A percentile compares a stretch with the other conserved stretches of the same genome.
phyloP scores from a whole-genome alignment of 352 stramenopile genomes.

The Phytophthora pini region DNA sequence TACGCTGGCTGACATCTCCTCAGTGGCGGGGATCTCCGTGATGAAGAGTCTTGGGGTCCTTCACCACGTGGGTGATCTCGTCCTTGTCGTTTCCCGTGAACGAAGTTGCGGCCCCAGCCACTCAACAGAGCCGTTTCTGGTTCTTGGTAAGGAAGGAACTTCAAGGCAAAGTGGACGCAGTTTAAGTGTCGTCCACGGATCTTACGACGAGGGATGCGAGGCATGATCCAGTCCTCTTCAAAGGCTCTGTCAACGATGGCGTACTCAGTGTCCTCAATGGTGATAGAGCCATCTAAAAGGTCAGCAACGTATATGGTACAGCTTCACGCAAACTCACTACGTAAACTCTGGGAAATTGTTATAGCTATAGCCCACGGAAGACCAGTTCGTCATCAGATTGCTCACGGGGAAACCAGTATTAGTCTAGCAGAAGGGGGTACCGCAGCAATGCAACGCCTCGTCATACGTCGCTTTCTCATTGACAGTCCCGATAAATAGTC shows the following conservation, averaged over 20 bases:
- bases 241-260: conserved; percentile 96
- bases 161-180: conserved; percentile 97
- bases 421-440: conserved; percentile 98
- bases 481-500: too few relatives aligned
- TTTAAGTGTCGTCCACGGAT: conserved; percentile 91
- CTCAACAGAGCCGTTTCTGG: conserved; percentile 97
- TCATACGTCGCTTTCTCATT: too few relatives aligned
- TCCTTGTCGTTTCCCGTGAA: conserved; percentile 81
- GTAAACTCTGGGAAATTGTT: conserved; percentile 99
- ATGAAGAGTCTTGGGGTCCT: conserved; percentile 74
- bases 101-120: conserved; percentile 93
- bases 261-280: conserved; percentile 99
- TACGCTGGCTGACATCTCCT: conserved; percentile 50
- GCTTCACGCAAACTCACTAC: conserved; percentile 96
- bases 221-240: conserved; percentile 96
- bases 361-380: conserved; percentile 79
- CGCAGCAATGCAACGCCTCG: conserved; percentile 60
- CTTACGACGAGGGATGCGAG: conserved; percentile 92
- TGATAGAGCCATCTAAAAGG: conserved; percentile 96
- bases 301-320: conserved; percentile 92
- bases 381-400: conserved; percentile 99
- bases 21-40: conserved; percentile 77
- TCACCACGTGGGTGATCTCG: conserved; percentile 84
- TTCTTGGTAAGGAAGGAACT: conserved; percentile 96
- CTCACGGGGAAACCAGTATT: conserved; percentile 97